Conservation (phyloP, 306 rosid genomes). For the Echinosophora koreensis region DNA sequence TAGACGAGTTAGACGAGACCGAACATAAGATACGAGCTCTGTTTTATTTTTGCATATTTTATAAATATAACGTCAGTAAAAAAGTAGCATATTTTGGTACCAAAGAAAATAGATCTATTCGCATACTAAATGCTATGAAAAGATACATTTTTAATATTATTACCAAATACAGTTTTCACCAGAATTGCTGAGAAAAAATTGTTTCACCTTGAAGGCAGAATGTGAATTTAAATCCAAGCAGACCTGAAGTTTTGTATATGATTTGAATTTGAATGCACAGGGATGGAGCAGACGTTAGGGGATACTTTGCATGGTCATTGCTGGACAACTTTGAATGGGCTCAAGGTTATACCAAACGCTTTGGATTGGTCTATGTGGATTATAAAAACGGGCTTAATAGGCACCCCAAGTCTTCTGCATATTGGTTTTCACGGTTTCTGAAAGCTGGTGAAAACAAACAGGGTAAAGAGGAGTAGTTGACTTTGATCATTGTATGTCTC, state of each 20-base stretch:
- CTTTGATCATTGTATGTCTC: not conserved
- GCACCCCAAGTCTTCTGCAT: slow-evolving; percentile 94
- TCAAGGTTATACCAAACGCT: slow-evolving; percentile 91
- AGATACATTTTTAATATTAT: not conserved
- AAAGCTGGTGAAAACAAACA: slow-evolving; percentile 60
- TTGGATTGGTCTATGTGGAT: slow-evolving; percentile 86
- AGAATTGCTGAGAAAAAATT: not conserved
- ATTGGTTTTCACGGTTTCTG: slow-evolving; percentile 85
- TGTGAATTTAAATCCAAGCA: slow-evolving; percentile 20
- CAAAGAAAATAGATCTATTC: too few relatives aligned
- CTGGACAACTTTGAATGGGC: slow-evolving; percentile 98
- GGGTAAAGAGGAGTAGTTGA: slow-evolving; percentile 63
- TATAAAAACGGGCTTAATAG: slow-evolving; percentile 80
- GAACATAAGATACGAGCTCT: too few relatives aligned
- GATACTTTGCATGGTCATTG: slow-evolving; percentile 95
- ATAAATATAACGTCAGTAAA: too few relatives aligned
- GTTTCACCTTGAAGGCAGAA: slow-evolving; percentile 17
- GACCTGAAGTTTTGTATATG: slow-evolving; percentile 24
- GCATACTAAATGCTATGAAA: not conserved
- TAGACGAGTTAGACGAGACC: too few relatives aligned
- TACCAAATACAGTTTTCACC: not conserved
- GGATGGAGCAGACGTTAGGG: slow-evolving; percentile 90
- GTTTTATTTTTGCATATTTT: too few relatives aligned
- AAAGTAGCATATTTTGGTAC: too few relatives aligned
- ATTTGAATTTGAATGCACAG: slow-evolving; percentile 52